Evolutionary conservation across 768 basidiomycete genomes (phyloP).

Genomic region (Cubamyces sp.): DNA sequence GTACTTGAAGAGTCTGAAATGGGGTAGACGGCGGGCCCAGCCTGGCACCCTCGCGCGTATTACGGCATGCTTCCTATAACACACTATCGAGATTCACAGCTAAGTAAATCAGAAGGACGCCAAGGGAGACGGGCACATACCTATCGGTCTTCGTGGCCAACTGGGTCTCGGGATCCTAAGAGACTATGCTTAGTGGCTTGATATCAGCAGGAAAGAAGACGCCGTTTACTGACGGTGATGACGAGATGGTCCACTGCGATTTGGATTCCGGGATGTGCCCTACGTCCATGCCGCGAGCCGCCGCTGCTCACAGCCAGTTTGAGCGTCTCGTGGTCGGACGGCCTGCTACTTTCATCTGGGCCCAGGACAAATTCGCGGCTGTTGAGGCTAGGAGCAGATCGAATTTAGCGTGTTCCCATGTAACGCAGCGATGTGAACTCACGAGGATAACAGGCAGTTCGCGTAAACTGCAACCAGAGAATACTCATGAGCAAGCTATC

Average conservation of each 20-base stretch:
- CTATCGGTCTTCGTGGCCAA: too few species aligned
- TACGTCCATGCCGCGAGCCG: neutral
- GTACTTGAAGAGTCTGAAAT: too few species aligned
- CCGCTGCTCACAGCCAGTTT: neutral
- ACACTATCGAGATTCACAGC: too few species aligned
- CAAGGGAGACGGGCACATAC: too few species aligned
- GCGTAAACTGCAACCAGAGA: neutral
- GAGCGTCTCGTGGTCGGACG: neutral
- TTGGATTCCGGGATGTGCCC: neutral
- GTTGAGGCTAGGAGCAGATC: neutral
- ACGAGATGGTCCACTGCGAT: conserved; percentile 5
- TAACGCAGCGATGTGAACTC: neutral
- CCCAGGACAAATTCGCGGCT: conserved; percentile 9
- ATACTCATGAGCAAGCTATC: too few species aligned
- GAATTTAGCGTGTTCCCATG: neutral
- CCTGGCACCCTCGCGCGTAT: too few species aligned
- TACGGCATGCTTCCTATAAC: too few species aligned
- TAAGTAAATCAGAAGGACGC: too few species aligned
- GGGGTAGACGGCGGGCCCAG: too few species aligned
- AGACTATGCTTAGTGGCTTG: too few species aligned
- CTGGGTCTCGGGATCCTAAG: too few species aligned
- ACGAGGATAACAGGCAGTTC: conserved; percentile 7
- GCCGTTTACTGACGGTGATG: neutral
- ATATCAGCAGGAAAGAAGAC: too few species aligned
- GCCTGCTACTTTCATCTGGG: neutral